Base-by-base conservation (phyloP, 352 stramenopile genomes). In the Phytophthora pluvialis region DNA sequence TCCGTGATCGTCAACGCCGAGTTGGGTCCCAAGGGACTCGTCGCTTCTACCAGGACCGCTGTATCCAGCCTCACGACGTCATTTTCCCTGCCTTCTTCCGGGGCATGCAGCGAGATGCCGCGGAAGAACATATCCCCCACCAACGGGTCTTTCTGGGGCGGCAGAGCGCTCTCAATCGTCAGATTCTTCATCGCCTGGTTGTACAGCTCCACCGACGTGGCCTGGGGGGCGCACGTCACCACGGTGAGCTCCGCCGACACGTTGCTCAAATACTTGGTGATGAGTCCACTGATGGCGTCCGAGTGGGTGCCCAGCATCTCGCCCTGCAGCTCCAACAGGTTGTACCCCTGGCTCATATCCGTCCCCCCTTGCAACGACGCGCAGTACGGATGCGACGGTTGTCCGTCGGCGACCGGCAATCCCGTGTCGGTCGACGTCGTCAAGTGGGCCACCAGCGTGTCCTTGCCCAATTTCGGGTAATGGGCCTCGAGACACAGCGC, bases 181-280 rank as follows among this genome's bases (percentile, higher is more conserved):
- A 94, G 62, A 45, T 83, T 88, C 39, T 81, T 77, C 81, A 94
- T 91, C 16, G 86, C 83, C 28, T 71, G 56, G 46, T 94, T 89
- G 67, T 82, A 94, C 32, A 94, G 74, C 2, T 83, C 72, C 26
- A 94, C 76, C 15, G 64, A 85, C 5, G 86, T 90, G 4, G 86
- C 86, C 32, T 80, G 72, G 18, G 80, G 67, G 2, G 72, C 63
- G 48, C 86, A 94, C 25, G 83, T 80, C n/a, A 85, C 73, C 4
- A 92, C 86, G 0, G 71, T 85, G 38, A 94, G 70, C 1, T 72
- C 59, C 2, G 86, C 78, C 4, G 80, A 74, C 7, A 67, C 61
- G 33, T 86, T 80, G 61, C 86, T 90, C 1, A 94, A 57, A 46
- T 90, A 94, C 42, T 91, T 89, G 25, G 83, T 83, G 52, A 94